Conservation (phyloP, 2,329 filamentous ascomycete genomes). For the Aspergillus chevalieri region DNA sequence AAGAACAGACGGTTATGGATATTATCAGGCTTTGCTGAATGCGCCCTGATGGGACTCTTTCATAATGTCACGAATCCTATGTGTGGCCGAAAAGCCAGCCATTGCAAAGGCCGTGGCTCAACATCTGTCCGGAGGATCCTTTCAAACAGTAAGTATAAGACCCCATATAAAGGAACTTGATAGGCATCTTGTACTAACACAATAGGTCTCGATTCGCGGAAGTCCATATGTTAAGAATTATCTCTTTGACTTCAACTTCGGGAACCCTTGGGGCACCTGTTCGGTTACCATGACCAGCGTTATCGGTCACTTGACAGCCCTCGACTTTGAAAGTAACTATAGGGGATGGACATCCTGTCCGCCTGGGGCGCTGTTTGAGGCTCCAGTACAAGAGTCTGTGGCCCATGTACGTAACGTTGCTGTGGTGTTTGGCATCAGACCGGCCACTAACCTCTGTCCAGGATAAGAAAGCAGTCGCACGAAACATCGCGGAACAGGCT, state of each 20-base stretch:
- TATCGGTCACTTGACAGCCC: constrained; percentile 74
- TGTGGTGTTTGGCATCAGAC: background rate
- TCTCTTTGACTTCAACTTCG: constrained; percentile 83
- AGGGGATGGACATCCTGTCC: constrained; percentile 76
- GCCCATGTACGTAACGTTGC: constrained; percentile 49
- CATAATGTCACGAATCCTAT: constrained; percentile 52
- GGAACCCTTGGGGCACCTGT: constrained; percentile 70
- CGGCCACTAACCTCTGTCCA: constrained; percentile 31
- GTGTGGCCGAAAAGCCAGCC: constrained; percentile 82
- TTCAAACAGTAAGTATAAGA: constrained; percentile 57
- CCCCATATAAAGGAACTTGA: too few relatives aligned
- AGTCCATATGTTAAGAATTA: constrained; percentile 90
- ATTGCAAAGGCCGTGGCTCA: constrained; percentile 91
- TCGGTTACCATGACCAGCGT: constrained; percentile 92
- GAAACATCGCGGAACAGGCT: constrained; percentile 78
- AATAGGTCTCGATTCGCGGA: constrained; percentile 59
- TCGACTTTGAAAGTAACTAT: constrained; percentile 69
- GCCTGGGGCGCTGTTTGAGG: constrained; percentile 73
- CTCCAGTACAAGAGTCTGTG: constrained; percentile 64
- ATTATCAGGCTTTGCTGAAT: background rate
- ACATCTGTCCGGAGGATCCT: constrained; percentile 73
- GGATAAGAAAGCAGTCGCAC: constrained; percentile 73
- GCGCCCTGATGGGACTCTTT: background rate
- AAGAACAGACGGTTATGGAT: background rate
- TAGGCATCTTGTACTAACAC: constrained; percentile 8